These are phyloP conservation scores for Corymbia calophylla DNA, from an alignment of 441 rosid genomes.

Conservation along the genomic window DNA sequence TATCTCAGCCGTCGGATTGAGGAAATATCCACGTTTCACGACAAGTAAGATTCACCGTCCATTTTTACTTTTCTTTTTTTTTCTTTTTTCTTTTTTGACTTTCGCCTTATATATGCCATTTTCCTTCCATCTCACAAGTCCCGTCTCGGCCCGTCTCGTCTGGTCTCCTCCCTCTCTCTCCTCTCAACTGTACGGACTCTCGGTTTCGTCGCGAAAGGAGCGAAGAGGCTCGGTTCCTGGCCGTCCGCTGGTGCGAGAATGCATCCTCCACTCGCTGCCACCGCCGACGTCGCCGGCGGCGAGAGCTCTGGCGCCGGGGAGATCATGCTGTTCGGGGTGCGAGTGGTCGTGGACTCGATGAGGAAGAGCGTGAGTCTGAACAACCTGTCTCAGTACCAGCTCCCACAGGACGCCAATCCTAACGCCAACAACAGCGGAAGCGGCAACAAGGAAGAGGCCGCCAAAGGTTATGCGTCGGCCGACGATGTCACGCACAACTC, in stretches of 20 bases:
- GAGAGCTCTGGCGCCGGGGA: constrained; percentile 26
- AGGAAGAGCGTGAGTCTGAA: constrained; percentile 93
- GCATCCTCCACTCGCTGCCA: not conserved
- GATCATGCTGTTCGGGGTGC: constrained; percentile 87
- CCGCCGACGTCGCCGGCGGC: not conserved
- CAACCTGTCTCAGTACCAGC: constrained; percentile 77
- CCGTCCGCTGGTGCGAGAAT: not conserved
- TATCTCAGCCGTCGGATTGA: not conserved
- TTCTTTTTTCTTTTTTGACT: not conserved
- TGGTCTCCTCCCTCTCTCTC: not conserved
- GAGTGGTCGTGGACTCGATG: constrained; percentile 85
- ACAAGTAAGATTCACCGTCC: not conserved
- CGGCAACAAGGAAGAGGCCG: constrained; percentile 16
- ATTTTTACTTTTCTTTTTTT: not conserved
- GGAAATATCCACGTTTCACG: not conserved
- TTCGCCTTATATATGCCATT: not conserved
- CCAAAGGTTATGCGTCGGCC: constrained; percentile 72
- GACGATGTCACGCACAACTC: constrained; percentile 61
- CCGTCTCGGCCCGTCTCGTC: not conserved
- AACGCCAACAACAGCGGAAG: not conserved
- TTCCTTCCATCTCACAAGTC: not conserved
- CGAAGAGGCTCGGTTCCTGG: not conserved
- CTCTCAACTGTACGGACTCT: not conserved
- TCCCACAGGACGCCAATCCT: constrained; percentile 22
- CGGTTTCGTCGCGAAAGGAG: not conserved